Percentiles rank a stretch among this genome's conserved stretches.
These are phyloP conservation scores for Rugonectria rugulosa DNA, from an alignment of 2,329 filamentous ascomycete genomes.

Conservation along the genomic window DNA sequence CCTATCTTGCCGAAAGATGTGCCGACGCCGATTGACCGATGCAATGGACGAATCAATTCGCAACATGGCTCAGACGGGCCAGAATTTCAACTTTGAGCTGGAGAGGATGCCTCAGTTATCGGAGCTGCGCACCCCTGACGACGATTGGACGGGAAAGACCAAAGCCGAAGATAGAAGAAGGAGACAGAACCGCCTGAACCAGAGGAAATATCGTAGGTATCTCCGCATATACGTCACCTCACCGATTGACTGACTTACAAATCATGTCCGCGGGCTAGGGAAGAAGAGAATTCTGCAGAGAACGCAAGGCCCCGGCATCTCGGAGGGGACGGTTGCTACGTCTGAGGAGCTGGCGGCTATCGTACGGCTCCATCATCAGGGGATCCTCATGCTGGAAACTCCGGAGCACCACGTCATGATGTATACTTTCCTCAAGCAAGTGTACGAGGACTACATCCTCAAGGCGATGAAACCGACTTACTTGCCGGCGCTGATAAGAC, in stretches of 20 bases:
- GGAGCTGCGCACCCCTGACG: conserved; percentile 26
- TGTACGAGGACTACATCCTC: conserved; percentile 2
- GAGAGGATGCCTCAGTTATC: conserved; percentile 21
- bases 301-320: neutral
- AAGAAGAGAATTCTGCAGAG: conserved; percentile 8
- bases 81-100: too few relatives aligned
- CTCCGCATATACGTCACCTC: neutral
- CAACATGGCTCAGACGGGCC: too few relatives aligned
- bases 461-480: neutral
- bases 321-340: too few relatives aligned
- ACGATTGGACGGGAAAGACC: conserved; percentile 38
- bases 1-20: too few relatives aligned
- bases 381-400: neutral
- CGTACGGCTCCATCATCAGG: neutral
- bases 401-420: neutral
- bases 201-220: conserved; percentile 22
- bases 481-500: conserved; percentile 12
- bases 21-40: too few relatives aligned
- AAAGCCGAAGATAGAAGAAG: conserved; percentile 31
- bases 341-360: neutral
- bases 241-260: neutral
- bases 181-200: conserved; percentile 37
- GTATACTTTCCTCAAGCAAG: neutral
- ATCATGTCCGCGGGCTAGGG: neutral
- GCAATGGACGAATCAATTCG: neutral